Base-by-base conservation (phyloP, 345 rosid species). In the Linum usitatissimum region DNA sequence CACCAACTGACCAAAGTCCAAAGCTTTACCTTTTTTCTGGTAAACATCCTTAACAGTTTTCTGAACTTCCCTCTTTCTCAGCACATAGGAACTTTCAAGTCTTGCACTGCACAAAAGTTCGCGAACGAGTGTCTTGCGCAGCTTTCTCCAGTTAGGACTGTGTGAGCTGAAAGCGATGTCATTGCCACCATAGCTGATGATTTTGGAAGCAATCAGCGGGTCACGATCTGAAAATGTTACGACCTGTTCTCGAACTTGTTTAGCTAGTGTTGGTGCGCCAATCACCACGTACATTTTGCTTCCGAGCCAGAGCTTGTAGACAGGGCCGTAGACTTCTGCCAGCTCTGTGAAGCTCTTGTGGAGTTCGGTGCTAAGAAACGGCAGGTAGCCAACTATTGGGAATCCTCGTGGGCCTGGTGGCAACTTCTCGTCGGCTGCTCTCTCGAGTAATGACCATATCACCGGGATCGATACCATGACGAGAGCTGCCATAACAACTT, bases 71-170 rank as follows among this genome's bases (percentile, higher is more conserved):
- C 61, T 66, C 0, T 80, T 57, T 8, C 85, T 71, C 9, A 80
- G 76, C 2, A 55, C 49, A 38, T 76, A 76, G 21, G 69, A 70
- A 39, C 73, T 63, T 57, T 81, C 74, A 39, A 84, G 65, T 49
- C 23, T 67, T 10, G 67, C 19, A 39, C 59, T 72, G 68, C 81
- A 74, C 54, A 78, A 62, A 64, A 76, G 51, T 66, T 53, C 75
- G 5, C 14, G 49, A 30, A 65, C 63, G 30, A 62, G 74, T 12
- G 72, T 56, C 71, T 79, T 84, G n/a, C 88, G 70, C 54, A 81
- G 61, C 68, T 59, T 74, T 30, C 79, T 70, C 78, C 85, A 79
- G 15, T 74, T 73, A 0, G 79, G 74, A 0, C 84, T 82, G 49
- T 84, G 66, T 6, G 73, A 60, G 34, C 60, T 36, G 77, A 74